A percentile compares a stretch with the other conserved stretches of the same genome.
These are phyloP conservation scores for Coniella vitis DNA, from an alignment of 2,329 filamentous ascomycete genomes.

Conservation along the genomic window DNA sequence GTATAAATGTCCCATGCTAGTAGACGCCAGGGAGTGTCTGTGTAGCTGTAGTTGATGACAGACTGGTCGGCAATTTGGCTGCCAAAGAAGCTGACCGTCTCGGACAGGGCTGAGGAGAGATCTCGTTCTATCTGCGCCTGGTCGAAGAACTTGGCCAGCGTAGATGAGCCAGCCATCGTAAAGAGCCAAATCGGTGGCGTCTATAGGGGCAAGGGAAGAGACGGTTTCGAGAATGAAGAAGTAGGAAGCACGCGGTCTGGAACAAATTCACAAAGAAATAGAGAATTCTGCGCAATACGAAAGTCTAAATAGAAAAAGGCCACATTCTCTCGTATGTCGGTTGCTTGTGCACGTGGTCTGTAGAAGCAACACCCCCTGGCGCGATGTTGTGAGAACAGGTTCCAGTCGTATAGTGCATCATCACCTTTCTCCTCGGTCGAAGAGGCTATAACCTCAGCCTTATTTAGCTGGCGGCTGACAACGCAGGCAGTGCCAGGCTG, in stretches of 20 bases:
- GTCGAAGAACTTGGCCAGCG: background rate
- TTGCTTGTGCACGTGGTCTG: background rate
- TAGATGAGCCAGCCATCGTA: background rate
- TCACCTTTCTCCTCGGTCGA: background rate
- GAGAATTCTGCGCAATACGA: background rate
- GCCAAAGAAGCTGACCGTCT: conserved; percentile 39
- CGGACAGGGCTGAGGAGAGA: background rate
- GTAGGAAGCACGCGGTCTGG: background rate
- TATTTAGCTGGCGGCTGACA: background rate
- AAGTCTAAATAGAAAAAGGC: background rate
- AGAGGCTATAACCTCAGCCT: background rate
- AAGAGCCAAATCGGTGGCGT: background rate
- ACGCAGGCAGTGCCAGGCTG: background rate
- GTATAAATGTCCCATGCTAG: conserved; percentile 47
- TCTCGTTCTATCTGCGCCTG: background rate
- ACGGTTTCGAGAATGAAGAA: background rate
- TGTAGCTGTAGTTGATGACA: conserved; percentile 57
- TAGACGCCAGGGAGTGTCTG: conserved; percentile 46
- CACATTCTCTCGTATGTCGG: background rate
- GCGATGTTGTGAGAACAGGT: too few relatives aligned
- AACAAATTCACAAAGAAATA: background rate
- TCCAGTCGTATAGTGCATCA: too few relatives aligned
- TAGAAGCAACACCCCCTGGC: background rate
- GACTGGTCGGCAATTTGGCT: conserved; percentile 51
- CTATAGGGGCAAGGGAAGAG: background rate